phyloP scores from a whole-genome alignment of 2,329 filamentous ascomycete species.

The Xylariales sp. region DNA sequence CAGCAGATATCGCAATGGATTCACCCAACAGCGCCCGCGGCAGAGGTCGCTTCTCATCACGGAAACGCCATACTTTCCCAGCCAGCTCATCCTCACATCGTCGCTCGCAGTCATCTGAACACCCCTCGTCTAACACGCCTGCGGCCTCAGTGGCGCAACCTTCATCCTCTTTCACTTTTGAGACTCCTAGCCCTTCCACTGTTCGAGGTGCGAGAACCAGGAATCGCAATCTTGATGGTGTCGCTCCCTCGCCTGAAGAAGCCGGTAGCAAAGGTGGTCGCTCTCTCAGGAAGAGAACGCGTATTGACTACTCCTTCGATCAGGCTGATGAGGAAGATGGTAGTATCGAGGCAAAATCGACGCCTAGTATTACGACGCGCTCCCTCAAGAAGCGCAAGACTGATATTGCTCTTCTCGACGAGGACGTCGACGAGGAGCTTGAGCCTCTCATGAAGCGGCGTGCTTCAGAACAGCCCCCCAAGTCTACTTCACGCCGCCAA shows the following conservation, averaged over 20 bases:
- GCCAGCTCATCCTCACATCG: conserved; percentile 17
- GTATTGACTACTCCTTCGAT: conserved; percentile 53
- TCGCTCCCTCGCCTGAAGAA: conserved; percentile 38
- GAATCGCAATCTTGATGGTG: conserved; percentile 34
- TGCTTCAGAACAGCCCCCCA: conserved; percentile 26
- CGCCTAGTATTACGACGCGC: conserved; percentile 19
- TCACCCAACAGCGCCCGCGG: conserved; percentile 21
- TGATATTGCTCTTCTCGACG: conserved; percentile 18
- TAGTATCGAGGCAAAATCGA: conserved; percentile 18
- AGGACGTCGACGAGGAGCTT: conserved; percentile 21
- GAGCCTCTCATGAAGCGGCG: conserved; percentile 23
- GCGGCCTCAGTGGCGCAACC: conserved; percentile 13
- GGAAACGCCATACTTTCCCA: conserved; percentile 23
- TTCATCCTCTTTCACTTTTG: conserved; percentile 20
- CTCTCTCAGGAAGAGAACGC: conserved; percentile 51
- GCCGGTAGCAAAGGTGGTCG: conserved; percentile 52
- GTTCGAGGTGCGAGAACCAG: conserved; percentile 38
- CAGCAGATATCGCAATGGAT: conserved; percentile 19
- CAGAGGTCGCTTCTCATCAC: conserved; percentile 19
- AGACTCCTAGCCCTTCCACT: conserved; percentile 25
- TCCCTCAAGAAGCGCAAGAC: conserved; percentile 26
- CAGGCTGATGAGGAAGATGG: conserved; percentile 44
- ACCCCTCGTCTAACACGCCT: conserved; percentile 16
- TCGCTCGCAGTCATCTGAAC: conserved; percentile 15
- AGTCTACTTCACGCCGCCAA: conserved; percentile 19